phyloP scores from a whole-genome alignment of 805 yeast species.

The Kuraishia ogatae region DNA sequence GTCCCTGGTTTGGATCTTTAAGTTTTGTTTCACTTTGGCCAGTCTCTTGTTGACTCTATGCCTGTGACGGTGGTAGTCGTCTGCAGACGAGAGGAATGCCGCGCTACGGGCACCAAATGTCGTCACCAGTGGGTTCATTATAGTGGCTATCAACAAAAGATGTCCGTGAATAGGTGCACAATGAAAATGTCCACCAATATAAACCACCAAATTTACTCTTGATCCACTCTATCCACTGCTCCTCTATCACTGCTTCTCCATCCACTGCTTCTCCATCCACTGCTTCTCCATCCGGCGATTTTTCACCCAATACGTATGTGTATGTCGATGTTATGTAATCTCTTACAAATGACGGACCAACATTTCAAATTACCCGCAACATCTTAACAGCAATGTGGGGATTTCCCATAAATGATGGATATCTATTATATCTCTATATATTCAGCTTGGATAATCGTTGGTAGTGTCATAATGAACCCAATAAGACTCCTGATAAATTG shows the following conservation, averaged over 20 bases:
- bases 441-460: too few relatives aligned
- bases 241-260: too few relatives aligned
- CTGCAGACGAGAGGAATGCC: slow-evolving; percentile 55
- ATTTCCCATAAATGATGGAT: neutral
- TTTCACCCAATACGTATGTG: neutral
- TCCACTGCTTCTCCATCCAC: too few relatives aligned
- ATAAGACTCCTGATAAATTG: too few relatives aligned
- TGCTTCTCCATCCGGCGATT: too few relatives aligned
- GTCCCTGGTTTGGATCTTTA: slow-evolving; percentile 56
- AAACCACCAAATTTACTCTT: too few relatives aligned
- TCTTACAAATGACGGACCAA: neutral
- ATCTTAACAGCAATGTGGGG: neutral
- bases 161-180: too few relatives aligned
- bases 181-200: too few relatives aligned
- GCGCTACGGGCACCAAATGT: slow-evolving; percentile 52
- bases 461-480: too few relatives aligned
- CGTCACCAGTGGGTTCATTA: slow-evolving; percentile 26
- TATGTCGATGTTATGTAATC: neutral
- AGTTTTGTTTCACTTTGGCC: slow-evolving; percentile 54
- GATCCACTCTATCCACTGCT: too few relatives aligned
- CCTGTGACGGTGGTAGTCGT: slow-evolving; percentile 66
- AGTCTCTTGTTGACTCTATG: slow-evolving; percentile 50
- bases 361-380: neutral
- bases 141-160: too few relatives aligned
- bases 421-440: too few relatives aligned